These are phyloP conservation scores for Lodderomyces margitis DNA, from an alignment of 1,139 yeast species.

Conservation along the genomic window DNA sequence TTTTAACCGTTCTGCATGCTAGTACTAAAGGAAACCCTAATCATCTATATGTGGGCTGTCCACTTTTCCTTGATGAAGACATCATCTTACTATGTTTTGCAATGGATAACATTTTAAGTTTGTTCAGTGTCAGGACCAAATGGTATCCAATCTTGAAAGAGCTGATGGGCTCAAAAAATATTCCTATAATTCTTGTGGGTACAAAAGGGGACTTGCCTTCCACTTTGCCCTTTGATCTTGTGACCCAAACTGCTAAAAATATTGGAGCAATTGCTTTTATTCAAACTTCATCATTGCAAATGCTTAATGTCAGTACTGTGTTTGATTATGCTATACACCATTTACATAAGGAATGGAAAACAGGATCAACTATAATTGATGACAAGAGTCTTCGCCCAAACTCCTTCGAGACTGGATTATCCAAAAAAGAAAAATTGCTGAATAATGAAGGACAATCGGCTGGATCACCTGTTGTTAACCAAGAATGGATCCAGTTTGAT, in stretches of 20 bases:
- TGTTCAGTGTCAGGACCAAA: constrained; percentile 70
- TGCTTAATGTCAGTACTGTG: constrained; percentile 63
- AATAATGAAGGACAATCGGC: not conserved
- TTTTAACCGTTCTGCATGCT: constrained; percentile 18
- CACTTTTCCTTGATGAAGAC: constrained; percentile 28
- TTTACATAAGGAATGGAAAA: constrained; percentile 33
- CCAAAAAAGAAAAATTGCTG: not conserved
- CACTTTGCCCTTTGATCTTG: constrained; percentile 44
- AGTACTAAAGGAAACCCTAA: not conserved
- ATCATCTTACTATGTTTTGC: constrained; percentile 74
- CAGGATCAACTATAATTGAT: constrained; percentile 23
- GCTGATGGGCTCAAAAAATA: constrained; percentile 71
- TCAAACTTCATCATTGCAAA: constrained; percentile 74
- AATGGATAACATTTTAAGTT: constrained; percentile 58
- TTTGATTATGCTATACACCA: constrained; percentile 54
- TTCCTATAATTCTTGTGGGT: constrained; percentile 77
- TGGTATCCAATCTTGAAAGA: constrained; percentile 81
- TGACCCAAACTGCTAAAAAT: constrained; percentile 56
- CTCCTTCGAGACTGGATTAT: not conserved
- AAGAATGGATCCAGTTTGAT: not conserved
- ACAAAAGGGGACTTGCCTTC: constrained; percentile 64
- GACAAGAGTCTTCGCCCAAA: not conserved
- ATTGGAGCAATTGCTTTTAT: constrained; percentile 77
- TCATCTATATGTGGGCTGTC: not conserved
- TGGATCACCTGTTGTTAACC: not conserved